phyloP scores from a whole-genome alignment of 257 asterid genomes.

The Echites panduratus region DNA sequence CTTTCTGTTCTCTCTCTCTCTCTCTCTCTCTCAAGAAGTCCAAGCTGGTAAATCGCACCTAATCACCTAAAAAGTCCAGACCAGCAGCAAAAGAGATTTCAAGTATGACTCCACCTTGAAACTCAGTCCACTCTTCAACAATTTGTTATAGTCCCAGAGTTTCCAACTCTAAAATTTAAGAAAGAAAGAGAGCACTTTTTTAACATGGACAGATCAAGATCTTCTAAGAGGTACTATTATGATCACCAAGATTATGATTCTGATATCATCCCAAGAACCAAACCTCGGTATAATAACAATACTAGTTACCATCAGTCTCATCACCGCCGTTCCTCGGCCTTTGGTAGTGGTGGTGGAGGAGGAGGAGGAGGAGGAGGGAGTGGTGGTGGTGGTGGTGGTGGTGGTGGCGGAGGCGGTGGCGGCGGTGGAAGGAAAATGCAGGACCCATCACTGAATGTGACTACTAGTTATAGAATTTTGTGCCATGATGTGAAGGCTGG shows the following conservation, averaged over 20 bases:
- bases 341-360: slow-evolving; percentile 20
- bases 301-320: slow-evolving; percentile 35
- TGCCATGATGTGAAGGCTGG: slow-evolving; percentile 87
- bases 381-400: too few relatives aligned
- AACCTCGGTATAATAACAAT: slow-evolving; percentile 17
- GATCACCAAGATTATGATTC: slow-evolving; percentile 22
- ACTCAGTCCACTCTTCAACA: background rate
- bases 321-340: slow-evolving; percentile 32
- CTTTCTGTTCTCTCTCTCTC: background rate
- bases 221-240: slow-evolving; percentile 20
- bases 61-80: background rate
- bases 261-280: slow-evolving; percentile 17
- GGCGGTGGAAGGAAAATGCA: slow-evolving; percentile 30
- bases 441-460: slow-evolving; percentile 61
- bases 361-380: too few relatives aligned
- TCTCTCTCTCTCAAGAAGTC: background rate
- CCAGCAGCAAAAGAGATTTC: background rate
- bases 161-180: background rate
- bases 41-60: background rate
- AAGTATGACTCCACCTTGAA: background rate
- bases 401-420: too few relatives aligned
- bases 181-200: background rate
- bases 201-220: slow-evolving; percentile 24
- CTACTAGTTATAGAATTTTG: slow-evolving; percentile 73
- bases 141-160: background rate